Base-by-base conservation (phyloP, 2,329 filamentous ascomycete species). In the Colletotrichum plurivorum region DNA sequence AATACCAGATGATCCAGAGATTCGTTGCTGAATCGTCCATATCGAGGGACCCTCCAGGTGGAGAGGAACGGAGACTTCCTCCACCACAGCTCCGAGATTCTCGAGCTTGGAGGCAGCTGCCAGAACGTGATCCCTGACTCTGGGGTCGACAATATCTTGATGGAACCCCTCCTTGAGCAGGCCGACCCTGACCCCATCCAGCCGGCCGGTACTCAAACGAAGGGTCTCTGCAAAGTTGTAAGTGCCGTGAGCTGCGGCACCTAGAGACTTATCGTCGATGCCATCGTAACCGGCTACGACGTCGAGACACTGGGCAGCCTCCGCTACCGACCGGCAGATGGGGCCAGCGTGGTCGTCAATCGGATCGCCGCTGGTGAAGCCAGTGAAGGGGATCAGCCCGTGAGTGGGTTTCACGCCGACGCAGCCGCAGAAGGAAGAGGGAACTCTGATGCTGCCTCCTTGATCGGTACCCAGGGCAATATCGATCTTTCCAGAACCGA, bases 391-490 rank as follows among this genome's bases (percentile, higher is more conserved):
- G 0, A 89, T 80, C 0, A 87, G 76, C 0, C 84, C 83, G 63
- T 84, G 81, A 0, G 85, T 88, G 0, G 87, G 85, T 70, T 88
- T 88, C 25, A 88, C 75, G 0, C 84, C 84, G 4, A 83, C 81
- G 67, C 78, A 79, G 8, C 81, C 81, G 36, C 78, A 81, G 1
- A 81, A 73, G 0, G 80, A 78, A 3, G 84, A 77, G 1, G 84
- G 83, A 0, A 85, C 80, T 1, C 84, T 77, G 18, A 86, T 82
- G 22, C 81, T 83, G 0, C 84, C 84, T 16, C 82, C 83, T 65
- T 85, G 84, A 49, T 86, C 84, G n/a, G 82, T 82, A 0, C 85
- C 83, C 27, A 86, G 80, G 0, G 83, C 81, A 16, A 84, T 75
- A 67, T 86, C 83, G 4, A 83, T 79, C 3, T 80, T 73, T 0